Base-by-base conservation (phyloP, 1,284 basidiomycete species). In the Papiliotrema nemorosa region DNA sequence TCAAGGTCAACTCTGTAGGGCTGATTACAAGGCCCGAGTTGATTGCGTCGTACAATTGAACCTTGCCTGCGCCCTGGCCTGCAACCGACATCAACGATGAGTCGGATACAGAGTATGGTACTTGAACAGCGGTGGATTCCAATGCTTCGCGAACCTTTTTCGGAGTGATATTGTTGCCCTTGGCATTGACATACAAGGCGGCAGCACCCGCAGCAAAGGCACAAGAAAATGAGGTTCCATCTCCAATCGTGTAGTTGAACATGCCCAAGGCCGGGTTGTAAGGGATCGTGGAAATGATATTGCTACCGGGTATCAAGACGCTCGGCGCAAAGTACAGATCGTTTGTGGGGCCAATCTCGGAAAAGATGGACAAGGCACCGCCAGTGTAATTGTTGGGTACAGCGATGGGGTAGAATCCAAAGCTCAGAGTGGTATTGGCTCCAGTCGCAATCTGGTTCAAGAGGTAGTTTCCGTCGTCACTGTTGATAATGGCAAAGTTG, bases 21-120 rank as follows among this genome's bases (percentile, higher is more conserved):
- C 78, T 78, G 29, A 87, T 73, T 21, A 79, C 60, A 3, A 83
- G 82, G 10, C 76, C 78, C 2, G 79, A 74, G 55, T 80, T 77
- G 43, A 87, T 72, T 0, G 85, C 85, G 51, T 80, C 77, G 69
- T 79, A 83, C 12, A 82, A 80, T 58, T 87, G 78, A 50, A 87
- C 76, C 46, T 86, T 66, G 20, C 86, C 86, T 20, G 83, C 79
- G 33, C 86, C 87, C 57, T 84, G 82, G 47, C 82, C 80, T 1
- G 82, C 79, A 6, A 82, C 77, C 9, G 83, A 84, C 57, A 84
- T 81, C 37, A 82, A 62, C 3, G 81, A 78, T 31, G 77, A 76
- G 6, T 78, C 78, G 21, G 78, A 78, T 16, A 77, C 77, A 36
- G 76, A 77, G 37, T 79, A 80, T 0, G 73, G 64, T 7, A 86